Evolutionary conservation across 192 early-diverging fungal species (phyloP), one percentile per base, ranked within the genome.

Genomic region (Oehlia diaphana): DNA sequence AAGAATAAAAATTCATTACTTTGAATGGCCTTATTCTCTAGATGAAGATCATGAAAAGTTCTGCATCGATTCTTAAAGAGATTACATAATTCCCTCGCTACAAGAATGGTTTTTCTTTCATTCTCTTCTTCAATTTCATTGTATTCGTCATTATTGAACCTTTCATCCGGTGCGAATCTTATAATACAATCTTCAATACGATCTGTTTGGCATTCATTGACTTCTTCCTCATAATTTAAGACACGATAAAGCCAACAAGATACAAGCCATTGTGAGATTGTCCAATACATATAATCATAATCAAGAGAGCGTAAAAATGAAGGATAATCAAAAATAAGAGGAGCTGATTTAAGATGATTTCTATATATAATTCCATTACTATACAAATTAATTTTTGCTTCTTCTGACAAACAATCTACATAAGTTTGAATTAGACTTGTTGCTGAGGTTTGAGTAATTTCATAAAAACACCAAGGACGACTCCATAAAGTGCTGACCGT

Each of bases 251-350:
- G 31, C 65, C 65, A 66, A 66, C 65, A 66, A 66, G 65, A 66
- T 31, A 33, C 13, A 26, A 66, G 65, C 65, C 65, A 66, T 33
- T 66, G 65, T 31, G 26, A 31, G 23, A 66, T 66, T 33, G 65
- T 31, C 65, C 65, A 66, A 66, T 66, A 31, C 65, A 66, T 66
- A 31, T 66, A 33, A 66, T 66, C 65, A 26, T 66, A 66, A 66
- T 66, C 28, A 19, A 66, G 65, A 33, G 23, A 26, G 16, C 65
- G 65, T 31, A 66, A 33, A 33, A 66, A 66, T 33, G 65, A 66
- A 13, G 65, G 26, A 66, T 66, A 66, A 33, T 66, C 65, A 66
- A 66, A 66, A 66, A 33, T 33, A 31, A 14, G 65, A 66, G 65
- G 5, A 31, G 65, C 19, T 13, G 65, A 66, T 19, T 10, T 26